Base-by-base conservation (phyloP, 805 yeast species). In the Lipomyces starkeyi region DNA sequence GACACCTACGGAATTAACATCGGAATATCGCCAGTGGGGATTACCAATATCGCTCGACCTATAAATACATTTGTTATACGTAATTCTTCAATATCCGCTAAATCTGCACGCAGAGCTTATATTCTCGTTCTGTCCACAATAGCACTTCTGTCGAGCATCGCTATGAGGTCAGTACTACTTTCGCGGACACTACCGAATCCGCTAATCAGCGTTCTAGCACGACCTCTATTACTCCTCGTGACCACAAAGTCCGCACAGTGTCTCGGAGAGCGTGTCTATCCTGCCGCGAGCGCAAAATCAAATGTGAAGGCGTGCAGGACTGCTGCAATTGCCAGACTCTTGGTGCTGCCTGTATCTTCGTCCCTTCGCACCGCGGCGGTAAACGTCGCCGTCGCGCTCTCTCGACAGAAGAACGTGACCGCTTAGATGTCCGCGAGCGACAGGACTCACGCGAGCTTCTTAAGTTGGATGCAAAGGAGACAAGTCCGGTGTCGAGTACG, bases 201-300 rank as follows among this genome's bases (percentile, higher is more conserved):
- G 5, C 49, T 43, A 43, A 43, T 43, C 20, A 13, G 49, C 22
- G 22, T n/a, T 17, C 49, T 17, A 43, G 22, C 49, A n/a, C 11
- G 13, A 3, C 3, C 11, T 6, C 22, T 7, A 43, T 43, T 5
- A 17, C 49, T 43, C 49, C 49, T 2, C 49, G 11, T 32, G 63
- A 47, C 37, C 70, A 65, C n/a, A 58, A 61, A 32, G 80, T 81
- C 67, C 77, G 87, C 29, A 79, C 83, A 5, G 90, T 87, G 1
- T 88, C 90, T 0, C 80, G 84, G 66, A 79, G 88, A 59, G 91
- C 91, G 0, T 87, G 91, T 74, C 78, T 88, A 5, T 81, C 86
- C 3, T 87, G 91, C 68, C 84, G 91, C 54, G 89, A 86, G 72
- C 86, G 85, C 78, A 87, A 88, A 73, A 82, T 87, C 70, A 87